Evolutionary conservation across 257 asterid species (phyloP).

Genomic region (Solanum arcanum): DNA sequence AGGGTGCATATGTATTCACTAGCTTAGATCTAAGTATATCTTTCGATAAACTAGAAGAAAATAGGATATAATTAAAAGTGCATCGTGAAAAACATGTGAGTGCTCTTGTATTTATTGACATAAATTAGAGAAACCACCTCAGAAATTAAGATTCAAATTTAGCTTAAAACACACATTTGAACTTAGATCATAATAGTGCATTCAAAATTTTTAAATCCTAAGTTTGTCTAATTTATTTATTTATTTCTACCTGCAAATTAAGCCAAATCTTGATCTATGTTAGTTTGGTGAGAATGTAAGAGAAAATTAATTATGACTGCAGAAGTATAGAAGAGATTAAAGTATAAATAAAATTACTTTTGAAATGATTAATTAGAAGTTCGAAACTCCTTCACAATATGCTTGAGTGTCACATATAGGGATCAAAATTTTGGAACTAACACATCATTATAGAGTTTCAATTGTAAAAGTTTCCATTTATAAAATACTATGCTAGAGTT

Average conservation of each 20-base stretch:
- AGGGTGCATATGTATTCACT: too few species aligned
- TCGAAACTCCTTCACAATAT: not conserved
- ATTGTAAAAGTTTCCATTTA: not conserved
- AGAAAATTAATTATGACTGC: not conserved
- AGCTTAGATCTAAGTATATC: too few species aligned
- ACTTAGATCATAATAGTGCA: too few species aligned
- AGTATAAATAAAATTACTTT: not conserved
- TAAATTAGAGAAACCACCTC: too few species aligned
- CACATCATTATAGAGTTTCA: not conserved
- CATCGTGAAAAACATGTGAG: fast-evolving
- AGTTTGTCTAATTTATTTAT: too few species aligned
- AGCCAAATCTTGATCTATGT: not conserved
- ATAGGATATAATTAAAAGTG: too few species aligned
- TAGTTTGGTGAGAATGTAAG: not conserved
- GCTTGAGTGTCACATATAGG: not conserved
- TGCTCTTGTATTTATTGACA: too few species aligned
- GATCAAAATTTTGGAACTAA: not conserved
- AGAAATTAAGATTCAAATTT: too few species aligned
- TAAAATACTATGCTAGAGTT: not conserved
- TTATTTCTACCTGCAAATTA: not conserved
- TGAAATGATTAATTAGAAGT: not conserved
- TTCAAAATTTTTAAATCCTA: fast-evolving
- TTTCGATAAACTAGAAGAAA: too few species aligned
- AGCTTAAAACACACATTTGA: too few species aligned
- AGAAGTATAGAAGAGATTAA: not conserved